Base-by-base conservation (phyloP, 345 rosid genomes). In the Murraya koenigii region DNA sequence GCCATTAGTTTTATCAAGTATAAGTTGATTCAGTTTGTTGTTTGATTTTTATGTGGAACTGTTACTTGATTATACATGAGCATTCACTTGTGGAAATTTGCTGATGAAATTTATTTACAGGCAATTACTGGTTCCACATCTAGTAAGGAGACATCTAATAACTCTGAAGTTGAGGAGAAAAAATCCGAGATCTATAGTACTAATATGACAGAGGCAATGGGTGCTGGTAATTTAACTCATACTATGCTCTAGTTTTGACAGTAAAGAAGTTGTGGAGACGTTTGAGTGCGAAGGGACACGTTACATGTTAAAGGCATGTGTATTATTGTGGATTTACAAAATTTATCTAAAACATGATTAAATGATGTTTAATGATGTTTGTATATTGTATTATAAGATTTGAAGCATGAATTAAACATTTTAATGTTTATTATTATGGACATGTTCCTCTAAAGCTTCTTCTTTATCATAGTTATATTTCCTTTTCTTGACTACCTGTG, bases 201-300 rank as follows among this genome's bases (percentile, higher is more conserved):
- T 84, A 89, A 87, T 84, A 95, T 95, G 99, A 95, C 98, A n/a
- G 90, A 91, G 82, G 97, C 97, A 38, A 95, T 95, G 99, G 99
- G 99, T 82, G 97, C 97, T 71, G 98, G 99, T 95, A 79, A 71
- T 88, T 83, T 79, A 39, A 52, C 25, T 69, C 30, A 3, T 59
- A 19, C 30, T 33, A 66, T 14, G 76, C 49, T 68, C 69, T 74
- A 47, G 41, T 35, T 62, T 77, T 72, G 56, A 62, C 26, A 38
- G 13, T 6, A 26, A 69, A 67, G 20, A 71, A 44, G 41, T 22
- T 64, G 47, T 25, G 61, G 56, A 6, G 56, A 41, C 28, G 25
- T 1, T 28, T 55, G 7, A 22, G 69, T 36, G 19, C n/a, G 25
- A 60, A 30, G 11, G 36, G 36, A 26, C 23, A 7, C 8, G 8